Conservation (phyloP, 2,329 filamentous ascomycete genomes). For the Sphaerostilbella broomeana region DNA sequence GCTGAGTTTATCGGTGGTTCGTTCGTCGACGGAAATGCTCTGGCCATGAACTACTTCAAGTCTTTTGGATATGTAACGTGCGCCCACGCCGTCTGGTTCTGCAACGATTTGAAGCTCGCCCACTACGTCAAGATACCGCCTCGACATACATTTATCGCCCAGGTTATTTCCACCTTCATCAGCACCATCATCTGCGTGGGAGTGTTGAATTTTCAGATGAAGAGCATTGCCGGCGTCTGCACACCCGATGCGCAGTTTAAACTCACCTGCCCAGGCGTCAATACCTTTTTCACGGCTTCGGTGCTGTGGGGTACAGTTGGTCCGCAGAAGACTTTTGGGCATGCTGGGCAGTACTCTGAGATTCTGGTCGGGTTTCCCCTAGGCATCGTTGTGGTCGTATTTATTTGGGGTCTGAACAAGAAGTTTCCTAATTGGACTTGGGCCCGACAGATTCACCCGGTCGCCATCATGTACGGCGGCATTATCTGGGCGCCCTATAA, state of each 20-base stretch:
- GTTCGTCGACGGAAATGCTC: conserved; percentile 42
- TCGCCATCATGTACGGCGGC: conserved; percentile 41
- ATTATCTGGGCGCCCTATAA: conserved; percentile 44
- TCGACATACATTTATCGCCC: conserved; percentile 51
- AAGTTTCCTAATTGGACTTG: conserved; percentile 34
- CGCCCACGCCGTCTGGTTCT: conserved; percentile 46
- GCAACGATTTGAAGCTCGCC: conserved; percentile 42
- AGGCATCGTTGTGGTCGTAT: conserved; percentile 39
- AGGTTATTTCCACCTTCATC: conserved; percentile 51
- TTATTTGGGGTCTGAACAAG: conserved; percentile 34
- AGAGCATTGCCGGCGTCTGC: conserved; percentile 43
- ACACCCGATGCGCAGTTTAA: conserved; percentile 40
- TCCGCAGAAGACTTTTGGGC: conserved; percentile 43
- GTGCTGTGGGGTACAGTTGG: conserved; percentile 51
- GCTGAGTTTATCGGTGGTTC: conserved; percentile 49
- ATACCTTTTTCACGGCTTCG: conserved; percentile 51
- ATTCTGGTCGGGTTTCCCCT: conserved; percentile 45
- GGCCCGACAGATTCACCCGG: conserved; percentile 41
- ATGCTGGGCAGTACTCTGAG: conserved; percentile 40
- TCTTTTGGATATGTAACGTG: conserved; percentile 44
- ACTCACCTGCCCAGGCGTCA: conserved; percentile 46
- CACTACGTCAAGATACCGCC: conserved; percentile 57
- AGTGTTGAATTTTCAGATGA: conserved; percentile 44
- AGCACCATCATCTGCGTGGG: conserved; percentile 45
- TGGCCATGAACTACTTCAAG: conserved; percentile 51